Percentiles rank a stretch among this genome's conserved stretches.
Conservation (phyloP, 306 rosid species). For the Pyrus bretschneideri region DNA sequence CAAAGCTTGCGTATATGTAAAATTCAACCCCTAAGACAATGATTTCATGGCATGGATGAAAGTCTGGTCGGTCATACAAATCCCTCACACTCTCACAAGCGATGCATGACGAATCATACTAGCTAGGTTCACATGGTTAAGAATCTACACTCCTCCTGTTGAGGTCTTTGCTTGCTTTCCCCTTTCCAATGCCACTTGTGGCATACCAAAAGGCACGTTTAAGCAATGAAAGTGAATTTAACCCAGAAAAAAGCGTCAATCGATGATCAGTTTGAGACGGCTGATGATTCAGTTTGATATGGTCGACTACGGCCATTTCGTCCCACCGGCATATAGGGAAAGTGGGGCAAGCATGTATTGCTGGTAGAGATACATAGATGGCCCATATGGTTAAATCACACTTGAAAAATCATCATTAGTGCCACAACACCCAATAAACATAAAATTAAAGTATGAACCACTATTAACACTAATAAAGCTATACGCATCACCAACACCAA, state of each 20-base stretch:
- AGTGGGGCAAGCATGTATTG: not conserved
- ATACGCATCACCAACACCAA: not conserved
- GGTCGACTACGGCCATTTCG: not conserved
- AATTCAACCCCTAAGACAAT: not conserved
- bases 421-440: not conserved
- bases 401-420: slow-evolving; percentile 25
- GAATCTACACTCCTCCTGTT: too few relatives aligned
- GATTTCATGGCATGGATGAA: slow-evolving; percentile 1
- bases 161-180: too few relatives aligned
- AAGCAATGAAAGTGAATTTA: too few relatives aligned
- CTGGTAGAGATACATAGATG: slow-evolving; percentile 22
- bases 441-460: not conserved
- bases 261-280: too few relatives aligned
- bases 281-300: too few relatives aligned
- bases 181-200: too few relatives aligned
- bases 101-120: too few relatives aligned
- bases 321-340: not conserved
- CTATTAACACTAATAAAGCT: not conserved
- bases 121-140: too few relatives aligned
- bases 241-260: too few relatives aligned
- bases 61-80: too few relatives aligned
- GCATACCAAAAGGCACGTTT: too few relatives aligned
- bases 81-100: too few relatives aligned
- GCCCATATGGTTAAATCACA: slow-evolving; percentile 9
- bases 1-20: not conserved